Evolutionary conservation across 768 basidiomycete species (phyloP).

Genomic region (Lyophyllum semitale): DNA sequence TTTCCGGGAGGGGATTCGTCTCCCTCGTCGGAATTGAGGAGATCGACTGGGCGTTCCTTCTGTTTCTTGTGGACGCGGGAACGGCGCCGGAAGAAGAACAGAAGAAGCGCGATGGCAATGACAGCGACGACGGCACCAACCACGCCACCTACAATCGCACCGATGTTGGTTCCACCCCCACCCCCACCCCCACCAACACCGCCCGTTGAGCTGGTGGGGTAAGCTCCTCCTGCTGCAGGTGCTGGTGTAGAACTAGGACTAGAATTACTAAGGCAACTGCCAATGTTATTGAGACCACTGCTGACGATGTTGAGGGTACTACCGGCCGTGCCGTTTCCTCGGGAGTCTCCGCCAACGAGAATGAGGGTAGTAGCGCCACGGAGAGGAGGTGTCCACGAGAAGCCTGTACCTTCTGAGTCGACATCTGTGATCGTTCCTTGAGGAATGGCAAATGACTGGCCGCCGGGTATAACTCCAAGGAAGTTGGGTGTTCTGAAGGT

Average conservation of each 20-base stretch:
- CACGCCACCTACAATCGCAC: conserved; percentile 30
- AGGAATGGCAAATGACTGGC: conserved; percentile 71
- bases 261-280: conserved; percentile 52
- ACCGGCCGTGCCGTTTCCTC: conserved; percentile 71
- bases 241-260: conserved; percentile 83
- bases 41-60: conserved; percentile 66
- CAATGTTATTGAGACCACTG: conserved; percentile 48
- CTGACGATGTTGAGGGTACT: conserved; percentile 60
- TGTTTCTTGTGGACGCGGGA: conserved; percentile 29
- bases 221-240: conserved; percentile 71
- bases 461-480: conserved; percentile 77
- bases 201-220: conserved; percentile 56
- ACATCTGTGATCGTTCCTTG: conserved; percentile 46
- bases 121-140: conserved; percentile 24
- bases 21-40: conserved; percentile 65
- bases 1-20: conserved; percentile 36
- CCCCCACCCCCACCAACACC: conserved; percentile 29
- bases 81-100: conserved; percentile 25
- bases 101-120: conserved; percentile 17
- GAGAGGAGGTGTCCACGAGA: conserved; percentile 66
- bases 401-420: conserved; percentile 55
- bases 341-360: conserved; percentile 64
- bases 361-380: conserved; percentile 67
- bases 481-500: conserved; percentile 55
- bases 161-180: conserved; percentile 32